Evolutionary conservation across 495 filamentous ascomycete genomes (phyloP).

Genomic region (Chaetomium tenue): DNA sequence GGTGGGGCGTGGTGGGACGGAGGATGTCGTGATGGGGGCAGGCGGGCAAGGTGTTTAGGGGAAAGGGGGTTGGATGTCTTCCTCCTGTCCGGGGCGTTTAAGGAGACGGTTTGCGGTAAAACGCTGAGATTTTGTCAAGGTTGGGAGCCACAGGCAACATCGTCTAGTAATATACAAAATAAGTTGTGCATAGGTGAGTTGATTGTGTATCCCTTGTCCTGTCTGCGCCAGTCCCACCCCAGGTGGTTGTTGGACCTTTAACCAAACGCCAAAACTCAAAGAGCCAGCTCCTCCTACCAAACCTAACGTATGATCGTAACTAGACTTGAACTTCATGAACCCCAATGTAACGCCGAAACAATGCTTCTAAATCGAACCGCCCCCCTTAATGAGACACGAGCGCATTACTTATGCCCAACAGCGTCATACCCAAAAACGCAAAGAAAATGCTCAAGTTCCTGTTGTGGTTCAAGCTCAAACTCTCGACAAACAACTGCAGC

Average conservation of each 20-base stretch:
- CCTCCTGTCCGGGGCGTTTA: too few relatives aligned
- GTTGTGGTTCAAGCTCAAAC: constrained; percentile 75
- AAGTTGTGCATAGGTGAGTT: neutral
- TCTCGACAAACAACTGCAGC: constrained; percentile 84
- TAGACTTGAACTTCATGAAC: neutral
- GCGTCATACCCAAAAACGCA: constrained; percentile 84
- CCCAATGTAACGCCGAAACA: neutral
- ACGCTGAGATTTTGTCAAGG: neutral
- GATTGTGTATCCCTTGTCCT: neutral
- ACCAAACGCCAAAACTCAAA: neutral
- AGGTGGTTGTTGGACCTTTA: neutral
- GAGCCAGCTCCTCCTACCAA: too few relatives aligned
- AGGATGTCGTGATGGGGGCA: too few relatives aligned
- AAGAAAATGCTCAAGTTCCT: constrained; percentile 75
- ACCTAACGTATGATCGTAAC: neutral
- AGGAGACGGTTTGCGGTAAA: too few relatives aligned
- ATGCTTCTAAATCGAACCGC: neutral
- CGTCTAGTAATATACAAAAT: neutral
- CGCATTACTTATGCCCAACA: constrained; percentile 84
- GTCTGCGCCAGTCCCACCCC: neutral
- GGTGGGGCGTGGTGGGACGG: neutral
- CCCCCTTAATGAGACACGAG: constrained; percentile 43
- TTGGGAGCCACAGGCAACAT: neutral
- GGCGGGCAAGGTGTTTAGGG: too few relatives aligned
- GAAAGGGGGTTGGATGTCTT: too few relatives aligned